Percentiles rank a stretch among this genome's conserved stretches.
phyloP scores from a whole-genome alignment of 2,329 filamentous ascomycete genomes.

The Aspergillus sojae region DNA sequence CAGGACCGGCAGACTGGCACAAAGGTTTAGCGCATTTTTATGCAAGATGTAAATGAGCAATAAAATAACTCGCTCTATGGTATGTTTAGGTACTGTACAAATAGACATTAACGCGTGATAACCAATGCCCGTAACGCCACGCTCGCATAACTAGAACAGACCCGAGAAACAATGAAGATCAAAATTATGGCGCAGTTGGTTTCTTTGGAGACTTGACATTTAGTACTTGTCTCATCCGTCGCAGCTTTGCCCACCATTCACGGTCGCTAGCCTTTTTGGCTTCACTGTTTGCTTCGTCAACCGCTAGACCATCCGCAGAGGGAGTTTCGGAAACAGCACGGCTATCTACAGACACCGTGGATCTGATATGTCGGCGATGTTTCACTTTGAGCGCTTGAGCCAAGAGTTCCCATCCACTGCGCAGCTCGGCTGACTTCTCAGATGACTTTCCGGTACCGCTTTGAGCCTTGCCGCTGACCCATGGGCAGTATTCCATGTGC shows the following conservation, averaged over 20 bases:
- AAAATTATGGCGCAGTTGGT: constrained; percentile 21
- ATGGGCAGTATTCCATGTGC: constrained; percentile 83
- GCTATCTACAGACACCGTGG: constrained; percentile 28
- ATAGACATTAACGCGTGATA: constrained; percentile 4
- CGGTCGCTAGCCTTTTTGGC: constrained; percentile 65
- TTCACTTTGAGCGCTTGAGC: constrained; percentile 46
- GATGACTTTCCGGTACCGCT: constrained; percentile 44
- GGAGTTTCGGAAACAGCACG: constrained; percentile 32
- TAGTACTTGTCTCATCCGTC: constrained; percentile 71
- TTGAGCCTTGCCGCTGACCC: constrained; percentile 69
- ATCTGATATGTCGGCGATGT: constrained; percentile 35
- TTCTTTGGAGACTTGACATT: constrained; percentile 63
- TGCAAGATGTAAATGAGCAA: not conserved
- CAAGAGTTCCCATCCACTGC: constrained; percentile 51
- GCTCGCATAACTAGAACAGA: constrained; percentile 12
- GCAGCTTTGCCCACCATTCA: constrained; percentile 71
- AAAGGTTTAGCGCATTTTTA: not conserved
- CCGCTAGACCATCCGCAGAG: constrained; percentile 19
- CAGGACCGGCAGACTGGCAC: not conserved
- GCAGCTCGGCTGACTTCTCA: constrained; percentile 36
- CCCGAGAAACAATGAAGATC: constrained; percentile 1
- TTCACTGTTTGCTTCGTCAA: constrained; percentile 44
- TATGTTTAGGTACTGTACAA: constrained; percentile 4
- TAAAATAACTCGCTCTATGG: not conserved
- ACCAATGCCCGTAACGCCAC: constrained; percentile 19